phyloP scores from a whole-genome alignment of 352 stramenopile species.

The Globisporangium solare region DNA sequence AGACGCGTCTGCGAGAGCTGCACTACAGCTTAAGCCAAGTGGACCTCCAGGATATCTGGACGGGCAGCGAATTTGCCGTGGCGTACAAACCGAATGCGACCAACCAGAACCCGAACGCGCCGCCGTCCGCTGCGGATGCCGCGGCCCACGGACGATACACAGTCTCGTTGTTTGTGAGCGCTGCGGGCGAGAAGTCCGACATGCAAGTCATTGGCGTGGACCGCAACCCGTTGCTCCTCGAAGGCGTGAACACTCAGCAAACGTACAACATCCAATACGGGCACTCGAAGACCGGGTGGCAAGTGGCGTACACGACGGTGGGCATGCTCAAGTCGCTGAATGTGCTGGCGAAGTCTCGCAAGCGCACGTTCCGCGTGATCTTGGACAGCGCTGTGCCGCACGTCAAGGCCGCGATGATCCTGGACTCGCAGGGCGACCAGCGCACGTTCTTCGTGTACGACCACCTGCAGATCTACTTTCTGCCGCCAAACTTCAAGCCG shows the following conservation, averaged over 20 bases:
- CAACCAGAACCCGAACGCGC: conserved; percentile 6
- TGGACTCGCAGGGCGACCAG: conserved; percentile 82
- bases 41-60: conserved; percentile 78
- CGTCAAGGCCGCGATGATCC: conserved; percentile 82
- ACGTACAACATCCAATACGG: conserved; percentile 74
- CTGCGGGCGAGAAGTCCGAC: conserved; percentile 73
- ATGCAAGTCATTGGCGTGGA: conserved; percentile 79
- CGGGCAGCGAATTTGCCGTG: conserved; percentile 68
- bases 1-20: conserved; percentile 79
- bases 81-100: conserved; percentile 37
- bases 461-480: conserved; percentile 74
- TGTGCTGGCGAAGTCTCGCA: conserved; percentile 52
- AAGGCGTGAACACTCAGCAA: conserved; percentile 55
- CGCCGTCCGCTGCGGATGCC: background rate
- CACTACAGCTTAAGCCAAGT: conserved; percentile 61
- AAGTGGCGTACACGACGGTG: conserved; percentile 77
- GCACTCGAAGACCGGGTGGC: conserved; percentile 77
- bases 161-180: conserved; percentile 73
- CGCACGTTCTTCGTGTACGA: conserved; percentile 86
- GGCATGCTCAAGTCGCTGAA: conserved; percentile 79
- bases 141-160: conserved; percentile 47
- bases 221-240: conserved; percentile 45
- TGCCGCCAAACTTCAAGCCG: conserved; percentile 77
- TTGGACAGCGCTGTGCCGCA: conserved; percentile 79
- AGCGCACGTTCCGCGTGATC: conserved; percentile 79